Evolutionary conservation across 2,329 filamentous ascomycete species (phyloP).

Genomic region (Periglandula ipomoeae): DNA sequence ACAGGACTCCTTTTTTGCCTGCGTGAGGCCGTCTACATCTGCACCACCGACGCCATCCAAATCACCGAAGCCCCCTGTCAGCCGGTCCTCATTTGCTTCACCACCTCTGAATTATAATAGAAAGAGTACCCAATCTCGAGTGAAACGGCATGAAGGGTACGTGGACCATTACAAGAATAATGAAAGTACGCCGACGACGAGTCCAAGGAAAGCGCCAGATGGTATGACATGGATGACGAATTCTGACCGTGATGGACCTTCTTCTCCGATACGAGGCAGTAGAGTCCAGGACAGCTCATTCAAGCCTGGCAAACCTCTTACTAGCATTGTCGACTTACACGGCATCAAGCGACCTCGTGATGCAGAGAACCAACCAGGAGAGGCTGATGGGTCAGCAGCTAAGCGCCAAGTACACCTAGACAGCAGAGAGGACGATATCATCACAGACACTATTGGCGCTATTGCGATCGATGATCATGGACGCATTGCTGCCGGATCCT

Average conservation of each 20-base stretch:
- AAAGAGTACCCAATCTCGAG: neutral
- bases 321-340: slow-evolving; percentile 6
- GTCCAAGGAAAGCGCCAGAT: neutral
- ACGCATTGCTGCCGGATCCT: slow-evolving; percentile 87
- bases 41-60: neutral
- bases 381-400: slow-evolving; percentile 4
- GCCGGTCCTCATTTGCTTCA: neutral
- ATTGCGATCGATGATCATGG: slow-evolving; percentile 84
- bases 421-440: slow-evolving; percentile 42
- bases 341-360: slow-evolving; percentile 26
- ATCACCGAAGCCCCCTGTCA: neutral
- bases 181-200: neutral
- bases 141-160: slow-evolving; percentile 1
- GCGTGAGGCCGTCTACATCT: slow-evolving; percentile 1
- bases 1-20: slow-evolving; percentile 11
- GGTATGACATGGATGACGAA: neutral
- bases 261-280: slow-evolving; percentile 11
- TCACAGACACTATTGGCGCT: slow-evolving; percentile 92
- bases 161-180: neutral
- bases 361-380: slow-evolving; percentile 1
- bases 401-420: slow-evolving; percentile 14
- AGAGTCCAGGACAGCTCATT: neutral
- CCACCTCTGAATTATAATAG: neutral
- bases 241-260: slow-evolving; percentile 12
- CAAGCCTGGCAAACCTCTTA: neutral